Evolutionary conservation across 352 stramenopile genomes (phyloP).

Genomic region (Globisporangium paroecandrum): DNA sequence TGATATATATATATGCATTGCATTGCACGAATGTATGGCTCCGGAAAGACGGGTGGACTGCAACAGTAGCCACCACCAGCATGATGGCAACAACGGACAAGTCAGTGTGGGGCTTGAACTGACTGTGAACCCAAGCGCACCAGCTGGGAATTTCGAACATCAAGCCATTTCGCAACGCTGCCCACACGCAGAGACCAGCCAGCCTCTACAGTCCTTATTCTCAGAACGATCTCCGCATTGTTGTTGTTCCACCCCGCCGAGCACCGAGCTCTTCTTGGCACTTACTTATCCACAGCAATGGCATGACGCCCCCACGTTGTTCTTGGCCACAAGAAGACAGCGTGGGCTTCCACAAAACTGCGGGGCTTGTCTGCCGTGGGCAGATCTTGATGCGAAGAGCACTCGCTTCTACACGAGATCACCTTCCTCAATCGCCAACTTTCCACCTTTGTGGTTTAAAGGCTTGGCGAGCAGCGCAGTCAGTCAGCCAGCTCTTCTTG

Average conservation of each 20-base stretch:
- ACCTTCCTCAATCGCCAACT: neutral
- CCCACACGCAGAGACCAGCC: neutral
- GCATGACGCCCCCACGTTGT: neutral
- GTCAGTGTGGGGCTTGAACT: neutral
- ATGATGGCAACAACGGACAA: neutral
- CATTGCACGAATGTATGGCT: neutral
- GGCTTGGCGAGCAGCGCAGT: too few relatives aligned
- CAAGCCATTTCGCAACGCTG: slow-evolving; percentile 10
- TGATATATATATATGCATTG: neutral
- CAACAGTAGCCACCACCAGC: neutral
- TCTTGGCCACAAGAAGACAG: neutral
- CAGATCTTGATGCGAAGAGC: neutral
- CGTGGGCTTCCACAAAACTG: neutral
- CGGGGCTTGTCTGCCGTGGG: neutral
- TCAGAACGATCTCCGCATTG: neutral
- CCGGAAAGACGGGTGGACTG: neutral
- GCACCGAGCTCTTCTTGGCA: neutral
- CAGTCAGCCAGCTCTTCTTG: neutral
- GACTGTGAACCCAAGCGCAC: neutral
- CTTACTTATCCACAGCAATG: neutral
- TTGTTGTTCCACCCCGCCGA: neutral
- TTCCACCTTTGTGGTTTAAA: neutral
- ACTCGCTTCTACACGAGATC: neutral
- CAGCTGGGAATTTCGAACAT: slow-evolving; percentile 14
- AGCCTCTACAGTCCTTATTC: too few relatives aligned